A percentile compares a stretch with the other conserved stretches of the same genome.
Conservation (phyloP, 805 yeast genomes). For the Sungouiella blattae region DNA sequence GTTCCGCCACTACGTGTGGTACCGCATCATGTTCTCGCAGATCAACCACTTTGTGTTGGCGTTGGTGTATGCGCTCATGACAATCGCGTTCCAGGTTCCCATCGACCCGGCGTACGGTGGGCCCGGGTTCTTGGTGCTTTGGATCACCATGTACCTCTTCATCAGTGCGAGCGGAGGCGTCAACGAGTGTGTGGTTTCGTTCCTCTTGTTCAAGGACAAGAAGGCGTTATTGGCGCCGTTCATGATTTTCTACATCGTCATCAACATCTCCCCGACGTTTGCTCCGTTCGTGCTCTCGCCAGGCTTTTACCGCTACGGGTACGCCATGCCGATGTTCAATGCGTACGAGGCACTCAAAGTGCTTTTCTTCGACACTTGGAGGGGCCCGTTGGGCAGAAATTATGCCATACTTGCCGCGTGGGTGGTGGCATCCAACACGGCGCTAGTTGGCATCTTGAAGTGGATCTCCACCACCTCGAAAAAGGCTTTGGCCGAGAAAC, state of each 20-base stretch:
- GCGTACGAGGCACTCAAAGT: constrained; percentile 29
- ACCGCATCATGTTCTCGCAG: constrained; percentile 28
- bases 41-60: constrained; percentile 25
- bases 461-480: neutral
- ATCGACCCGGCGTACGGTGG: constrained; percentile 23
- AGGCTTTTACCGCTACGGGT: constrained; percentile 30
- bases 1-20: constrained; percentile 23
- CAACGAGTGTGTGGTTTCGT: constrained; percentile 24
- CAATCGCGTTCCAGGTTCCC: constrained; percentile 31
- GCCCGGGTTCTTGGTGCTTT: constrained; percentile 30
- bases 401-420: constrained; percentile 27
- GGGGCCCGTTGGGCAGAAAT: constrained; percentile 29
- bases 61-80: constrained; percentile 27
- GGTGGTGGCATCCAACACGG: constrained; percentile 21
- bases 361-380: constrained; percentile 32
- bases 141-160: constrained; percentile 29
- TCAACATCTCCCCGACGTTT: constrained; percentile 30
- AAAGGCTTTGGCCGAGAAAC: neutral
- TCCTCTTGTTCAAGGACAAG: constrained; percentile 18
- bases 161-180: constrained; percentile 26
- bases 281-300: constrained; percentile 33
- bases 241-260: constrained; percentile 27
- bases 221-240: constrained; percentile 23
- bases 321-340: constrained; percentile 35
- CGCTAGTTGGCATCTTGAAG: neutral